Evolutionary conservation across 78 protist genomes (phyloP).

Genomic region (Planoprotostelium fungivorum): DNA sequence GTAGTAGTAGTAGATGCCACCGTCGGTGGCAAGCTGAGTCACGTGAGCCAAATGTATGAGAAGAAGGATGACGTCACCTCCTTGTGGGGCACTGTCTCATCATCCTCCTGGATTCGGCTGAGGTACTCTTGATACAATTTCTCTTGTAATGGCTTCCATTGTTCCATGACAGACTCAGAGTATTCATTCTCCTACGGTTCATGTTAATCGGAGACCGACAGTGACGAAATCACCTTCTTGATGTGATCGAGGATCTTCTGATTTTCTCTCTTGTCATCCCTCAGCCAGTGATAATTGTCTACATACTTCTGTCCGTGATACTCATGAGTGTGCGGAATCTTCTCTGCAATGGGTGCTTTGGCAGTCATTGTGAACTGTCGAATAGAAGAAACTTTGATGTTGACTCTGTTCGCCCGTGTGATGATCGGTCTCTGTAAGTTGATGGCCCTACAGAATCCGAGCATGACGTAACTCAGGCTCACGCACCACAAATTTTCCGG

Average conservation of each 20-base stretch:
- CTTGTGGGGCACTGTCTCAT: background rate
- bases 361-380: too few species aligned
- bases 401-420: too few species aligned
- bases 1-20: background rate
- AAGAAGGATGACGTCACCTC: background rate
- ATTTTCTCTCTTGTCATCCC: background rate
- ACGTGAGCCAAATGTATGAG: background rate
- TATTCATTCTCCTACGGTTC: background rate
- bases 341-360: background rate
- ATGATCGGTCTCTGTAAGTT: too few species aligned
- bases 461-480: too few species aligned
- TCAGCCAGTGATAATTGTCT: background rate
- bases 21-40: background rate
- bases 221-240: background rate
- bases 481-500: too few species aligned
- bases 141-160: background rate
- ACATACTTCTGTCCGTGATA: background rate
- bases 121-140: background rate
- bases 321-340: background rate
- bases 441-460: too few species aligned
- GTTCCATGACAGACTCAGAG: background rate
- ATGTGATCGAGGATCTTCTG: background rate
- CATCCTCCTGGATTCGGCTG: background rate
- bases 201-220: background rate
- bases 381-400: too few species aligned